phyloP scores from a whole-genome alignment of 2,329 filamentous ascomycete genomes.

The Drechslerella dactyloides region DNA sequence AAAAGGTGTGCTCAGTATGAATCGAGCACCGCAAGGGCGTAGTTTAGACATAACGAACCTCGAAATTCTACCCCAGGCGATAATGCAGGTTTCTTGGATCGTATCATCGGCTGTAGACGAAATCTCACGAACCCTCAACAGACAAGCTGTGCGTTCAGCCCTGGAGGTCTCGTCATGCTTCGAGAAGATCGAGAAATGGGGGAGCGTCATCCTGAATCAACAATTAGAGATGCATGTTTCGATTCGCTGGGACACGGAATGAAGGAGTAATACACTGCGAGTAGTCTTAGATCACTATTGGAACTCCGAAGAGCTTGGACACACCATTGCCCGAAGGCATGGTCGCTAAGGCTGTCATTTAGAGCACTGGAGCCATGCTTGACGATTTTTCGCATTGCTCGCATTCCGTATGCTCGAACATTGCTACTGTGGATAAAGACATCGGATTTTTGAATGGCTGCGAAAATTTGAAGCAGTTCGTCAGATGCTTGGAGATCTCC shows the following conservation, averaged over 20 bases:
- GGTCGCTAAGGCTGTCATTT: conserved; percentile 71
- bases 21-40: background rate
- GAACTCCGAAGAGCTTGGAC: conserved; percentile 82
- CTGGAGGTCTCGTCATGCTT: conserved; percentile 23
- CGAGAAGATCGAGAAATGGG: conserved; percentile 38
- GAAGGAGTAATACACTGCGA: conserved; percentile 67
- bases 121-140: conserved; percentile 37
- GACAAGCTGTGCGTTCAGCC: conserved; percentile 36
- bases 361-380: conserved; percentile 68
- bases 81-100: conserved; percentile 80
- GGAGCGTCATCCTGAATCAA: conserved; percentile 35
- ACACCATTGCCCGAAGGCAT: conserved; percentile 77
- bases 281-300: conserved; percentile 80
- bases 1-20: background rate
- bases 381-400: conserved; percentile 72
- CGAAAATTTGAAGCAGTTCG: conserved; percentile 27
- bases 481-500: background rate
- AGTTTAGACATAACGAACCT: conserved; percentile 60
- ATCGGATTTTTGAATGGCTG: conserved; percentile 40
- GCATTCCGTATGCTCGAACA: conserved; percentile 73
- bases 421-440: conserved; percentile 65
- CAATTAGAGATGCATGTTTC: conserved; percentile 25
- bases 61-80: conserved; percentile 85
- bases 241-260: background rate
- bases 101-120: conserved; percentile 40